A percentile compares a stretch with the other conserved stretches of the same genome.
These are phyloP conservation scores for Tremella yokohamensis DNA, from an alignment of 768 basidiomycete genomes.

Conservation along the genomic window DNA sequence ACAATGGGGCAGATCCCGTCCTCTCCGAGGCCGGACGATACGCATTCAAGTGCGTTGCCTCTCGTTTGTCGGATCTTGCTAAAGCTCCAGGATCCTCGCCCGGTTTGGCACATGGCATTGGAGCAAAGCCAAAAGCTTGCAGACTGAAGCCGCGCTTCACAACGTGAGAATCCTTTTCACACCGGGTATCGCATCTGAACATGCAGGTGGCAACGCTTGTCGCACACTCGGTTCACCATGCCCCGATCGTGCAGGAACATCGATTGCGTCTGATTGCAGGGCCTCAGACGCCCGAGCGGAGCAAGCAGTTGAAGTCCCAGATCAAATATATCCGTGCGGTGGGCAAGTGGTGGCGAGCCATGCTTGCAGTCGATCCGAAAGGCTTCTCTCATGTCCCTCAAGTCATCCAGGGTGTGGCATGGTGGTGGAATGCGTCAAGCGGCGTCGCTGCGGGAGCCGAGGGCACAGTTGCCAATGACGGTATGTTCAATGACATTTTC, in stretches of 20 bases:
- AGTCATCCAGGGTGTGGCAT: slow-evolving; percentile 41
- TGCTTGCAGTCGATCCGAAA: slow-evolving; percentile 47
- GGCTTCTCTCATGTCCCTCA: slow-evolving; percentile 38
- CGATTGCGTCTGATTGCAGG: slow-evolving; percentile 26
- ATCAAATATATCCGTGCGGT: slow-evolving; percentile 47
- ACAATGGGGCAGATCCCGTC: slow-evolving; percentile 20
- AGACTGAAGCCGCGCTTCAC: slow-evolving; percentile 25
- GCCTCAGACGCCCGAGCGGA: slow-evolving; percentile 6
- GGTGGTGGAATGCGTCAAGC: slow-evolving; percentile 51
- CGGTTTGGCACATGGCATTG: slow-evolving; percentile 41
- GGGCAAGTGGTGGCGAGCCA: slow-evolving; percentile 47
- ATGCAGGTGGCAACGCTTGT: slow-evolving; percentile 15
- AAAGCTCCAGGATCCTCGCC: slow-evolving; percentile 33
- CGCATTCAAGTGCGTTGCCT: slow-evolving; percentile 38
- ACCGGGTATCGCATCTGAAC: not conserved
- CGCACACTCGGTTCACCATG: slow-evolving; percentile 35
- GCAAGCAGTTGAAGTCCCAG: slow-evolving; percentile 30
- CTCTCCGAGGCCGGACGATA: slow-evolving; percentile 28
- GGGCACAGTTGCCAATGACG: slow-evolving; percentile 40
- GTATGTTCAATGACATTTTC: slow-evolving; percentile 25
- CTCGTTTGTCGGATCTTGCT: too few relatives aligned
- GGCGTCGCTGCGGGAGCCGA: slow-evolving; percentile 42
- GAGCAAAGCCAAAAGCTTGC: slow-evolving; percentile 35
- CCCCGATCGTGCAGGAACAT: slow-evolving; percentile 35
- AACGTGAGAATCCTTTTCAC: slow-evolving; percentile 21